Base-by-base conservation (phyloP, 2,329 filamentous ascomycete genomes). In the Neopestalotiopsis sp. region DNA sequence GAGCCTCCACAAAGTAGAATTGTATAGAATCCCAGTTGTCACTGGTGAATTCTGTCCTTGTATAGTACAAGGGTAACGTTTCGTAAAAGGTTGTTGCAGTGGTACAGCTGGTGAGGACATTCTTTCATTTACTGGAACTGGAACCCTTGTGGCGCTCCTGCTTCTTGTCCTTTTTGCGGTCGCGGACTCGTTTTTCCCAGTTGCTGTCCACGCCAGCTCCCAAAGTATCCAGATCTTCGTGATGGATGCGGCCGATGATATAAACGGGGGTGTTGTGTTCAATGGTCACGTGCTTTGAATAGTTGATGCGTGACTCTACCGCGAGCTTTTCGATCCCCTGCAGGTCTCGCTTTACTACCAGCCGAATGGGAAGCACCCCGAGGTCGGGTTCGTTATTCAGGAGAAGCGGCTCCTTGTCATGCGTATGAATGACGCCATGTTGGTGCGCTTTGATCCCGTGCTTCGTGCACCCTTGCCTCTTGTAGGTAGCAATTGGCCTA, bases 221-320 rank as follows among this genome's bases (percentile, higher is more conserved):
- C 38, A 88, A 82, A 9, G 77, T 77, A 0, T 82, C 74, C 71
- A 82, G 83, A 72, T 87, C 81, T 0, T 79, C 72, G 1, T 72
- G 67, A 3, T 74, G 67, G 17, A 89, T 80, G 4, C 76, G 74
- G n/a, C 88, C 88, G 65, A 90, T 85, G 73, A 89, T 88, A 72
- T 85, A 81, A n/a, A 89, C 86, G 61, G 81, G 84, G 72, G 85
- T 79, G 72, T 90, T 90, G 77, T 89, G 88, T 75, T 89, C 86
- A 32, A 90, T 80, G 3, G 86, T 87, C 34, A 84, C 81, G 5
- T 87, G 78, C 71, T 89, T 89, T 5, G 86, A 84, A 75, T 89
- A 89, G 76, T 89, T 89, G 71, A 89, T 82, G 5, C 88, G 84
- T 13, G 88, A 90, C 70, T 86, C 83, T 38, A 72, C 80, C 12